These are phyloP conservation scores for Amyloporia xantha DNA, from an alignment of 768 basidiomycete species.

Conservation along the genomic window DNA sequence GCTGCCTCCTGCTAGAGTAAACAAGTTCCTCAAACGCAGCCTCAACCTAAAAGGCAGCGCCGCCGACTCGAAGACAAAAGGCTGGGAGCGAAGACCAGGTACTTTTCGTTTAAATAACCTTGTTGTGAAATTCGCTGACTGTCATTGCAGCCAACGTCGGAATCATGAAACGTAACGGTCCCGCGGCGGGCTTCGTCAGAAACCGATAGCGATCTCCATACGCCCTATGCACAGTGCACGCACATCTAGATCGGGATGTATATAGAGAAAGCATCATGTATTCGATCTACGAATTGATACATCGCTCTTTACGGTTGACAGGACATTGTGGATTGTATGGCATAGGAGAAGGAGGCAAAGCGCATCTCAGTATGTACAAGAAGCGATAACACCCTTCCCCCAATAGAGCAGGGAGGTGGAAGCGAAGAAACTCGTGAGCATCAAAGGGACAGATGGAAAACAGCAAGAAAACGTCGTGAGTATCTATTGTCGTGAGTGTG, in stretches of 20 bases:
- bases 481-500: not conserved
- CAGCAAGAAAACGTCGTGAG: conserved; percentile 2
- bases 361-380: conserved; percentile 13
- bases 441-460: not conserved
- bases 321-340: conserved; percentile 5
- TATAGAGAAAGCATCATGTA: conserved; percentile 11
- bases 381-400: conserved; percentile 6
- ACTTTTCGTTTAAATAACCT: too few relatives aligned
- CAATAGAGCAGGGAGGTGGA: conserved; percentile 1
- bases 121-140: too few relatives aligned
- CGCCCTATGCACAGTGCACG: too few relatives aligned
- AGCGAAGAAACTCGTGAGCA: not conserved
- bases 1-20: conserved; percentile 39
- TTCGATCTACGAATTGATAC: conserved; percentile 19
- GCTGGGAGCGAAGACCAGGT: conserved; percentile 61
- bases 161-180: conserved; percentile 45
- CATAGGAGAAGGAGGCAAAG: conserved; percentile 16
- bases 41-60: conserved; percentile 40
- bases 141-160: conserved; percentile 44
- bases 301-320: conserved; percentile 2
- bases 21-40: conserved; percentile 45
- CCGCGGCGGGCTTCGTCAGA: conserved; percentile 45
- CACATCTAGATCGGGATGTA: too few relatives aligned
- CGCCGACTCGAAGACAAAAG: conserved; percentile 31
- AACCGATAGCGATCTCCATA: not conserved